Conservation (phyloP, 306 rosid species). For the Vigna radiata region DNA sequence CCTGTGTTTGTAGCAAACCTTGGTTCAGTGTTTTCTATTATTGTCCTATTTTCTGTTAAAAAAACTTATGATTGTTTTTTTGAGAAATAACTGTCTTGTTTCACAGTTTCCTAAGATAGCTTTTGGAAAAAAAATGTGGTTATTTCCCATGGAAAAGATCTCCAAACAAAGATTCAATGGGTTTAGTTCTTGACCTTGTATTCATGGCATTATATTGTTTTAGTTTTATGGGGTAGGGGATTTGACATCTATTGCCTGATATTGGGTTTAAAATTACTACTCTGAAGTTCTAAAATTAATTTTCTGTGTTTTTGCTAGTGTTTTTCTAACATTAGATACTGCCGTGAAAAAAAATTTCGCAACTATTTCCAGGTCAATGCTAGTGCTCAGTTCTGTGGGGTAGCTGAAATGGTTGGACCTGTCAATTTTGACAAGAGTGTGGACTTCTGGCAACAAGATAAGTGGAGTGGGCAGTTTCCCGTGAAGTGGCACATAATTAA, state of each 20-base stretch:
- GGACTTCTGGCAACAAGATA: slow-evolving; percentile 94
- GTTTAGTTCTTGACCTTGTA: slow-evolving; percentile 21
- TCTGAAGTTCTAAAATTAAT: neutral
- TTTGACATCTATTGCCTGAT: slow-evolving; percentile 33
- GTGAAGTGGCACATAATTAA: slow-evolving; percentile 87
- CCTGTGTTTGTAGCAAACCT: neutral
- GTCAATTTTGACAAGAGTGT: slow-evolving; percentile 88
- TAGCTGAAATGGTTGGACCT: slow-evolving; percentile 92
- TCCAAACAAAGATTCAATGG: neutral
- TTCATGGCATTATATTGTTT: slow-evolving; percentile 41
- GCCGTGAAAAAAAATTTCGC: neutral
- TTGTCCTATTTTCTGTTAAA: neutral
- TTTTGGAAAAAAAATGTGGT: neutral
- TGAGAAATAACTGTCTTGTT: neutral
- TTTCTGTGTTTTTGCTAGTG: slow-evolving; percentile 5
- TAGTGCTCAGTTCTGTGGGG: slow-evolving; percentile 94
- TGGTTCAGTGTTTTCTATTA: neutral
- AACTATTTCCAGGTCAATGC: slow-evolving; percentile 75
- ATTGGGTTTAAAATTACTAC: neutral
- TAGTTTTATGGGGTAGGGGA: slow-evolving; percentile 32
- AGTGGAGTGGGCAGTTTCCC: slow-evolving; percentile 93
- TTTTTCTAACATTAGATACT: slow-evolving; percentile 21
- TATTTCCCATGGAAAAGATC: neutral
- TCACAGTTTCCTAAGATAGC: neutral
- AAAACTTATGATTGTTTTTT: neutral